Evolutionary conservation across 1,139 yeast species (phyloP), one percentile per base, ranked within the genome.

Genomic region (Candida dubliniensis): DNA sequence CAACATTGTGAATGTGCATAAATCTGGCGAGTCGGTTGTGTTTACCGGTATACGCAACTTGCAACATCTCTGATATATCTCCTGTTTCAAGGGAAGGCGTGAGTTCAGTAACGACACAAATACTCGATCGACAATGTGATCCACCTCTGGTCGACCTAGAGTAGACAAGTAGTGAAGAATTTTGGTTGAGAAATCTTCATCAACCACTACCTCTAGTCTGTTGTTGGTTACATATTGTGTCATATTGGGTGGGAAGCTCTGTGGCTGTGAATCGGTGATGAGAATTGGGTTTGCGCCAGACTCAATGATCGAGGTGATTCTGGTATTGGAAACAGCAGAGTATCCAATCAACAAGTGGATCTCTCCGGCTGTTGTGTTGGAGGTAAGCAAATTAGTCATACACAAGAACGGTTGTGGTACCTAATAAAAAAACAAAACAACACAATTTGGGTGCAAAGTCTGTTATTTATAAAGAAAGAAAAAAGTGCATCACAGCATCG

Each of bases 1-100:
- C 31, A 89, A 69, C 46, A 90, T 61, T 0, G 95, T 81, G 60
- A 91, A 91, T 0, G 91, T 79, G 45, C 95, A 87, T 33, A 76
- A 71, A 35, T 82, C 82, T 0, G 91, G 82, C 6, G 81, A 76
- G 55, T 89, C 96, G 0, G 87, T 78, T 0, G 86, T 84, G 58
- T 90, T 90, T 34, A 91, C 73, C 0, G 97, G 97, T 4, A 91
- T 85, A 55, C 97, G 75, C 42, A 79, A 67, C 47, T 71, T 67
- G 40, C 62, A 61, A 63, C 96, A 89, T 37, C 58, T 68, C 1
- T 64, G 53, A 50, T 61, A 80, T 10, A 87, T 73, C 2, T 59
- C 54, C 27, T 59, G 51, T 43, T 77, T 75, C 40, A 69, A 49
- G 1, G 52, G 54, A 15, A 52, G 43, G 15, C 57, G 48, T 0